Conservation (phyloP, 306 rosid species). For the Fragaria nilgerrensis region DNA sequence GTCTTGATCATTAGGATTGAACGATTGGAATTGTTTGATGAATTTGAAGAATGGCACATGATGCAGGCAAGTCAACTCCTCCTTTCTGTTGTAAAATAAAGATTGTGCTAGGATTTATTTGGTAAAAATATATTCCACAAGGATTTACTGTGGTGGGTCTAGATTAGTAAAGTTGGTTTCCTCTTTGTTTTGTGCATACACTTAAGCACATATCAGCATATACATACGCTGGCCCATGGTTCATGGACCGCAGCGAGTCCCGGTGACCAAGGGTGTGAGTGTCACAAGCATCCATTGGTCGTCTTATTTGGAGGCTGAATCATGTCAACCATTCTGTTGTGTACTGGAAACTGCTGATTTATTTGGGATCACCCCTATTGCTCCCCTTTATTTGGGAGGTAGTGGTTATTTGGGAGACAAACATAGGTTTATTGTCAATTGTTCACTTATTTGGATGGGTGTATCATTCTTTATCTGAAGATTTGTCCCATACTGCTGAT, state of each 20-base stretch:
- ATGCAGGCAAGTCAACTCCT: conserved; percentile 70
- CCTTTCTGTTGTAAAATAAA: conserved; percentile 22
- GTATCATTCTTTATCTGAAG: conserved; percentile 21
- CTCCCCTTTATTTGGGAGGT: background rate
- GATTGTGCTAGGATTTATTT: conserved; percentile 14
- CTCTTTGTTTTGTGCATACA: background rate
- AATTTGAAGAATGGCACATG: conserved; percentile 99
- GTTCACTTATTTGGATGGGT: conserved; percentile 1
- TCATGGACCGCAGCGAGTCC: conserved; percentile 8
- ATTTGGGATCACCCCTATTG: background rate
- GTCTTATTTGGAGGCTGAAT: conserved; percentile 19
- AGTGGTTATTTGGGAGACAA: background rate
- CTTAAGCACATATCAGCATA: conserved; percentile 2
- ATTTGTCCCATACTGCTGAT: conserved; percentile 27
- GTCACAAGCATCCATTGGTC: conserved; percentile 13
- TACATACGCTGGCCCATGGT: background rate
- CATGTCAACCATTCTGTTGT: conserved; percentile 10
- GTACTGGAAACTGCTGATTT: conserved; percentile 21
- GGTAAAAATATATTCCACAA: conserved; percentile 14
- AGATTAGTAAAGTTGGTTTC: conserved; percentile 9
- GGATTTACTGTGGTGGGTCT: conserved; percentile 20
- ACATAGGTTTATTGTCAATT: background rate
- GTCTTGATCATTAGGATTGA: conserved; percentile 64
- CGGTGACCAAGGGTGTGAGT: background rate
- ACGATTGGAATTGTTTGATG: conserved; percentile 89